Percentiles rank a stretch among this genome's conserved stretches.
Conservation (phyloP, 2,329 filamentous ascomycete genomes). For the Sclerotinia sclerotiorum region DNA sequence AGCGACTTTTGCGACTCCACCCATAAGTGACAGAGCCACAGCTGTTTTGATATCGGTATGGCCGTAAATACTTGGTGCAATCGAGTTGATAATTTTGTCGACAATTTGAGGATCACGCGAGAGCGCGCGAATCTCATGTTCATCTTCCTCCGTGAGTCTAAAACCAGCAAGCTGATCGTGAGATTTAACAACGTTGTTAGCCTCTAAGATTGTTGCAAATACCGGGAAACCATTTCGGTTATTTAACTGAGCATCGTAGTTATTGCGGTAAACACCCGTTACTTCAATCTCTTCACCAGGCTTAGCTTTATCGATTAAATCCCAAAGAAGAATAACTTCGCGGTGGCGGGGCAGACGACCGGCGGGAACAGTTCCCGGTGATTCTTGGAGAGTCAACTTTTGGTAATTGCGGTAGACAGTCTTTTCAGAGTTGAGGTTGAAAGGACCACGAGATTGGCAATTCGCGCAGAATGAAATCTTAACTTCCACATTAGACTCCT, state of each 20-base stretch:
- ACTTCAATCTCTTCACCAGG: constrained; percentile 97
- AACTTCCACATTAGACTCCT: constrained; percentile 94
- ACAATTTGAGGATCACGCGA: constrained; percentile 87
- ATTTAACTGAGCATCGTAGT: constrained; percentile 95
- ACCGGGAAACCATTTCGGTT: constrained; percentile 99
- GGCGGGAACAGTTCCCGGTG: constrained; percentile 92
- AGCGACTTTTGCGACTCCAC: constrained; percentile 89
- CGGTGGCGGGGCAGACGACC: constrained; percentile 90
- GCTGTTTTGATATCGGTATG: constrained; percentile 97
- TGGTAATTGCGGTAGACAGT: constrained; percentile 99
- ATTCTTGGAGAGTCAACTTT: constrained; percentile 95
- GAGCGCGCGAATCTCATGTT: constrained; percentile 84
- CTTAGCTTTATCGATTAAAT: constrained; percentile 94
- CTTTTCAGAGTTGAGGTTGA: constrained; percentile 94
- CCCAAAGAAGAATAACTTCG: constrained; percentile 94
- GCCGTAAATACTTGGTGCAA: constrained; percentile 96
- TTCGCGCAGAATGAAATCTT: constrained; percentile 96
- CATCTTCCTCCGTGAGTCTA: constrained; percentile 90
- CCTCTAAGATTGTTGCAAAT: constrained; percentile 95
- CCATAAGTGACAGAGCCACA: constrained; percentile 89
- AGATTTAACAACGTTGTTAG: constrained; percentile 94
- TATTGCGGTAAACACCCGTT: constrained; percentile 95
- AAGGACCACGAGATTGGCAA: constrained; percentile 92
- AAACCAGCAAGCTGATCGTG: constrained; percentile 98
- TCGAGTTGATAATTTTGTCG: constrained; percentile 88